Evolutionary conservation across 2,329 filamentous ascomycete species (phyloP).

Genomic region (Arthroderma uncinatum): DNA sequence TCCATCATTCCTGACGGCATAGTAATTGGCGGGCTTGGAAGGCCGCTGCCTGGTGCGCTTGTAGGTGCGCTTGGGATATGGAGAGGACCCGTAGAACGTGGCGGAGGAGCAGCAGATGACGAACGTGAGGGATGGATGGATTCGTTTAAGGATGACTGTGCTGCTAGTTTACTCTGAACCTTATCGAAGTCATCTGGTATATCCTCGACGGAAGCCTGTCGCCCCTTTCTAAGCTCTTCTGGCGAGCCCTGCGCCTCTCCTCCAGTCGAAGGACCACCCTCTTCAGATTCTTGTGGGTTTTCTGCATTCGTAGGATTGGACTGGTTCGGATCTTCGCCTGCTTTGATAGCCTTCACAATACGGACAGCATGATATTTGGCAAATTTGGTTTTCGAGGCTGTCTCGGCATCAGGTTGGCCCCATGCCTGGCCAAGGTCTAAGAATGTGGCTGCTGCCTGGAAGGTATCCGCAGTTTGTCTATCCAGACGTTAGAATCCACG

Average conservation of each 20-base stretch:
- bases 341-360: constrained; percentile 82
- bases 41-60: constrained; percentile 17
- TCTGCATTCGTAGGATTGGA: constrained; percentile 56
- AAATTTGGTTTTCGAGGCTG: constrained; percentile 80
- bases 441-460: constrained; percentile 85
- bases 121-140: constrained; percentile 41
- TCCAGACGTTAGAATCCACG: constrained; percentile 7
- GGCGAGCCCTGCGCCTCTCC: neutral
- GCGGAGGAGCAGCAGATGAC: constrained; percentile 29
- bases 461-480: constrained; percentile 86
- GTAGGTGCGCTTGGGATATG: constrained; percentile 13
- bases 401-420: constrained; percentile 62
- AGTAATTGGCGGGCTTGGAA: constrained; percentile 14
- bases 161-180: constrained; percentile 34
- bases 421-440: constrained; percentile 80
- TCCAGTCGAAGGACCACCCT: constrained; percentile 30
- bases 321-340: constrained; percentile 82
- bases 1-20: constrained; percentile 14
- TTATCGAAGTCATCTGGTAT: constrained; percentile 47
- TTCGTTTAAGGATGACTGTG: constrained; percentile 39
- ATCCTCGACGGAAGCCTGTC: constrained; percentile 49
- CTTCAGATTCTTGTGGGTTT: constrained; percentile 42
- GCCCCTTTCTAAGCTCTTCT: constrained; percentile 20
- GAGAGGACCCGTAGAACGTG: neutral
- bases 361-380: constrained; percentile 91